These are phyloP conservation scores for Hyparrhenia diplandra DNA, from an alignment of 176 grass and related monocot genomes.

Conservation along the genomic window DNA sequence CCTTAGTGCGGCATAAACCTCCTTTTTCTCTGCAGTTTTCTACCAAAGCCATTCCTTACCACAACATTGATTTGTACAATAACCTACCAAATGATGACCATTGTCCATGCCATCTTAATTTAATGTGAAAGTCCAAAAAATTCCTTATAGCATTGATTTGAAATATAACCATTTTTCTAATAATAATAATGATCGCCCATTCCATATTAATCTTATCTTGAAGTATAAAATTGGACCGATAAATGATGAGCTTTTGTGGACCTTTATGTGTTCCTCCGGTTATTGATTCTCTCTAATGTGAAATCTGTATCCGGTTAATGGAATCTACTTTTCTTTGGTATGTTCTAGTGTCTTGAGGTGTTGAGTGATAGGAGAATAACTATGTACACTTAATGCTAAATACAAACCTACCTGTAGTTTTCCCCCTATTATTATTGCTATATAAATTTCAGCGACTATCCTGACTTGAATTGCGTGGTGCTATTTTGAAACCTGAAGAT, in stretches of 20 bases:
- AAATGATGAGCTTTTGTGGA: neutral
- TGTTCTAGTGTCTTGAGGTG: neutral
- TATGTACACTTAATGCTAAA: neutral
- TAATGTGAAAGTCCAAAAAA: neutral
- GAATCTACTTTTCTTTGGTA: neutral
- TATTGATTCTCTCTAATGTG: neutral
- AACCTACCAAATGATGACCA: neutral
- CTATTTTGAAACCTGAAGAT: slow-evolving; percentile 45
- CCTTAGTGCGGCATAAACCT: neutral
- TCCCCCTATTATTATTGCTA: neutral
- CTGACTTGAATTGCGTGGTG: neutral
- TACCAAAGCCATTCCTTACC: neutral
- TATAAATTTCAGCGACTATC: neutral
- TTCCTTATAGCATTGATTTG: neutral
- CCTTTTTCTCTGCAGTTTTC: neutral
- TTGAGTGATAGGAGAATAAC: neutral
- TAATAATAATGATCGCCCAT: neutral
- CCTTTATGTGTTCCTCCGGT: neutral
- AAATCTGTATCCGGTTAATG: neutral
- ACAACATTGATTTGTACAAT: neutral
- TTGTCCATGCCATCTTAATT: neutral
- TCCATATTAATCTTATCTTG: neutral
- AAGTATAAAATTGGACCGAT: neutral
- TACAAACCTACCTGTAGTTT: neutral
- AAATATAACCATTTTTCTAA: neutral